Evolutionary conservation across 108 stramenopile genomes (phyloP).

Genomic region (Cylindrotheca fusiformis): DNA sequence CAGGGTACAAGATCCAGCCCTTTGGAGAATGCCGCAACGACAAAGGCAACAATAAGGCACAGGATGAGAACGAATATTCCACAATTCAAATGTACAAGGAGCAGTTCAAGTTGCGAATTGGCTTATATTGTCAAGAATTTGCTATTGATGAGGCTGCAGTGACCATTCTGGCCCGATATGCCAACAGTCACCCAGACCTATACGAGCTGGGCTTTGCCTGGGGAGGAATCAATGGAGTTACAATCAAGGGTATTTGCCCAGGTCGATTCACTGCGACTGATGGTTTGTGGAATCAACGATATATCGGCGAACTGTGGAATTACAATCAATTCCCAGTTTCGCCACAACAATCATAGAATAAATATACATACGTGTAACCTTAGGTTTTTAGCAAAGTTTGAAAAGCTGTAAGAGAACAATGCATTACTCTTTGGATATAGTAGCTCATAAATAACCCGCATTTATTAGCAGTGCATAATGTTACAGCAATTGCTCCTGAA

Average conservation of each 20-base stretch:
- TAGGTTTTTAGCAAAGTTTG: no score
- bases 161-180: slow-evolving; percentile 56
- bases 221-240: slow-evolving; percentile 87
- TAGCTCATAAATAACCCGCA: no score
- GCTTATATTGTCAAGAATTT: slow-evolving; percentile 85
- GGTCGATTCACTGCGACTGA: slow-evolving; percentile 79
- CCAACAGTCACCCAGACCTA: slow-evolving; percentile 61
- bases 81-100: slow-evolving; percentile 76
- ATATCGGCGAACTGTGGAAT: slow-evolving; percentile 22
- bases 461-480: not conserved
- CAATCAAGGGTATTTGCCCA: slow-evolving; percentile 75
- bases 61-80: slow-evolving; percentile 22
- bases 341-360: not conserved
- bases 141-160: slow-evolving; percentile 79
- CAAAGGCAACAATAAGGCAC: slow-evolving; percentile 3
- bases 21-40: slow-evolving; percentile 36
- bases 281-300: slow-evolving; percentile 74
- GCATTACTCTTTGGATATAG: no score
- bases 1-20: slow-evolving; percentile 57
- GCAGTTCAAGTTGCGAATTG: slow-evolving; percentile 63
- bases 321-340: slow-evolving; percentile 4
- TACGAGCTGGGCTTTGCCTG: slow-evolving; percentile 78
- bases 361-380: not conserved
- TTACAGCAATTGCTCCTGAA: not conserved
- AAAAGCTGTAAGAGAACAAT: no score